Evolutionary conservation across 2,329 filamentous ascomycete species (phyloP).

Genomic region (Arthrocladium fulminans): DNA sequence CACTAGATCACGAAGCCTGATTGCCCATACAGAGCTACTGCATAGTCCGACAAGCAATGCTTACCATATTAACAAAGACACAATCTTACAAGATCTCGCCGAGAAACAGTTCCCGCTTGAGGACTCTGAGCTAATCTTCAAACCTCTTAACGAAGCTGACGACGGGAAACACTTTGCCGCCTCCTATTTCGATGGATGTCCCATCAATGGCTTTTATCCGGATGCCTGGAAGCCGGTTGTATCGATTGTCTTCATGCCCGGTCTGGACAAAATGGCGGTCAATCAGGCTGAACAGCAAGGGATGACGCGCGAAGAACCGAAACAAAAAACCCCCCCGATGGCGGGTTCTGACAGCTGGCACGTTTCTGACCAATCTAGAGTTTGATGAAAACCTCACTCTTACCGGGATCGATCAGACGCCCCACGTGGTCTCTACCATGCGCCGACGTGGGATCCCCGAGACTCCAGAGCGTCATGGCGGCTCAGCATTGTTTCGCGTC

Average conservation of each 20-base stretch:
- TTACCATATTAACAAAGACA: constrained; percentile 1
- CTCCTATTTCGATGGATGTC: neutral
- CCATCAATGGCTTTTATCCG: neutral
- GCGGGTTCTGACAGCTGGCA: neutral
- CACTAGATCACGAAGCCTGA: neutral
- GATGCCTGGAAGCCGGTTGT: neutral
- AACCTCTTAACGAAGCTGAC: neutral
- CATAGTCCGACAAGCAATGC: neutral
- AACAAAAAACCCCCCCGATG: neutral
- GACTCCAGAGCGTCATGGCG: neutral
- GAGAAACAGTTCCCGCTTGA: constrained; percentile 3
- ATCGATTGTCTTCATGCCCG: constrained; percentile 2
- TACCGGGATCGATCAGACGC: neutral
- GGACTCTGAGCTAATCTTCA: neutral
- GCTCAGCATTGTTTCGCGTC: neutral
- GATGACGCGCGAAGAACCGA: neutral
- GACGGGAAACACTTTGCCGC: neutral
- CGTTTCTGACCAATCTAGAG: neutral
- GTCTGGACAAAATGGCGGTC: neutral
- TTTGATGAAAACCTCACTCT: neutral
- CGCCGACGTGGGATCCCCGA: neutral
- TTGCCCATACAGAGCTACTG: neutral
- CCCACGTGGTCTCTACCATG: neutral
- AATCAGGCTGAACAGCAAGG: neutral
- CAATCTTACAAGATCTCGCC: neutral